Percentiles rank a stretch among this genome's conserved stretches.
Evolutionary conservation across 192 early-diverging fungal species (phyloP).

Genomic region (Gigaspora rosea): DNA sequence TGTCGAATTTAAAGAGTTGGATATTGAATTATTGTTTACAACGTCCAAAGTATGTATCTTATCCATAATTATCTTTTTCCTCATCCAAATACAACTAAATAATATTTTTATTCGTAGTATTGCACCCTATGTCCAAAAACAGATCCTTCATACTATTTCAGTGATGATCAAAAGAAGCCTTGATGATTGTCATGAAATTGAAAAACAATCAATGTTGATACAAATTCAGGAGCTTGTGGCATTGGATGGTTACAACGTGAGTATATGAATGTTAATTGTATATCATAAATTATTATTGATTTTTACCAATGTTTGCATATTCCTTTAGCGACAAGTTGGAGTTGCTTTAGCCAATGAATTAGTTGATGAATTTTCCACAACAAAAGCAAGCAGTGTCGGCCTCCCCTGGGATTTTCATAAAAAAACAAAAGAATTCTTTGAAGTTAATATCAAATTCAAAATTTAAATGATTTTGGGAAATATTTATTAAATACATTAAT

Average conservation of each 20-base stretch:
- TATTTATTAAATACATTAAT: neutral
- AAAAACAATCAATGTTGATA: constrained; percentile 57
- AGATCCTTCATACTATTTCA: constrained; percentile 58
- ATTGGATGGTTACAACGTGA: constrained; percentile 47
- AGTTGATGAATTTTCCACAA: constrained; percentile 66
- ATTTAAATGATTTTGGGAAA: constrained; percentile 8
- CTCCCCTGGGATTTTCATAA: constrained; percentile 69
- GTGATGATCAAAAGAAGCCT: constrained; percentile 68
- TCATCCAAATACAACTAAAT: neutral
- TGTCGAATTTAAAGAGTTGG: constrained; percentile 57
- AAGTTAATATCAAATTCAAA: constrained; percentile 41
- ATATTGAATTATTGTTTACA: constrained; percentile 59
- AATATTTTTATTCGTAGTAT: constrained; percentile 36
- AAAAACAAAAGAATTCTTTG: constrained; percentile 63
- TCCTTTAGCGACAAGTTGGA: constrained; percentile 35
- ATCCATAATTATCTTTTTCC: neutral
- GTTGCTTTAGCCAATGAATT: constrained; percentile 55
- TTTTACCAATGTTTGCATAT: neutral
- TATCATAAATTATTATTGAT: neutral
- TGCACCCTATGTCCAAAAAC: constrained; percentile 54
- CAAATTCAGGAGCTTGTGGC: constrained; percentile 51
- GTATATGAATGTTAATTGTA: neutral
- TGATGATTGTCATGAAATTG: constrained; percentile 55
- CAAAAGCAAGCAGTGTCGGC: constrained; percentile 60
- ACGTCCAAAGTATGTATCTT: constrained; percentile 44